Base-by-base conservation (phyloP, 192 early-diverging fungal genomes). In the Phlyctochytrium arcticum region DNA sequence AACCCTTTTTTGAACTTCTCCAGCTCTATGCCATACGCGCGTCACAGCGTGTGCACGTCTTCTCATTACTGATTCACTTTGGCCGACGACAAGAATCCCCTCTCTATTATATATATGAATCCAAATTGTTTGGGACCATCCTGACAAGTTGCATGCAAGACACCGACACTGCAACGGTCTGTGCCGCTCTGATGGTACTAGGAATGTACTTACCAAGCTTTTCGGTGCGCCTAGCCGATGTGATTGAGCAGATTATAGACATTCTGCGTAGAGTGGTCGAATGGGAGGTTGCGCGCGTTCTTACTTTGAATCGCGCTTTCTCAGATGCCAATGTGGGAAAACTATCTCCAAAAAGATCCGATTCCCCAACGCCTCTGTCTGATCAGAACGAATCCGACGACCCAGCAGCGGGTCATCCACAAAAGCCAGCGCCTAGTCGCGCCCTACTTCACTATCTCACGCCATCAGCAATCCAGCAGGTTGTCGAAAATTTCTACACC, bases 401-500 rank as follows among this genome's bases (percentile, higher is more conserved):
- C n/a, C n/a, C n/a, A n/a, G n/a, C n/a, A n/a, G n/a, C n/a, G n/a
- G n/a, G n/a, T n/a, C n/a, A n/a, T n/a, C n/a, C n/a, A n/a, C n/a
- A n/a, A n/a, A n/a, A n/a, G n/a, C n/a, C n/a, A n/a, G n/a, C n/a
- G n/a, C n/a, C n/a, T n/a, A n/a, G n/a, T n/a, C n/a, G n/a, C n/a
- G n/a, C n/a, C n/a, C n/a, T n/a, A n/a, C n/a, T n/a, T n/a, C n/a
- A n/a, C n/a, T n/a, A n/a, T n/a, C n/a, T n/a, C n/a, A n/a, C n/a
- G n/a, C n/a, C n/a, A n/a, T n/a, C n/a, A n/a, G n/a, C n/a, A n/a
- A 33, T 62, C 6, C 48, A 31, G 3, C 48, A 61, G 19, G 36
- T 27, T 36, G 36, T 74, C 12, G 57, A 36, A 26, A 32, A 69
- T 37, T 70, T 46, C 57, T 74, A 54, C 36, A 70, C 67, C 3